These are phyloP conservation scores for Teratosphaeria destructans DNA, from an alignment of 2,329 filamentous ascomycete species.

Conservation along the genomic window DNA sequence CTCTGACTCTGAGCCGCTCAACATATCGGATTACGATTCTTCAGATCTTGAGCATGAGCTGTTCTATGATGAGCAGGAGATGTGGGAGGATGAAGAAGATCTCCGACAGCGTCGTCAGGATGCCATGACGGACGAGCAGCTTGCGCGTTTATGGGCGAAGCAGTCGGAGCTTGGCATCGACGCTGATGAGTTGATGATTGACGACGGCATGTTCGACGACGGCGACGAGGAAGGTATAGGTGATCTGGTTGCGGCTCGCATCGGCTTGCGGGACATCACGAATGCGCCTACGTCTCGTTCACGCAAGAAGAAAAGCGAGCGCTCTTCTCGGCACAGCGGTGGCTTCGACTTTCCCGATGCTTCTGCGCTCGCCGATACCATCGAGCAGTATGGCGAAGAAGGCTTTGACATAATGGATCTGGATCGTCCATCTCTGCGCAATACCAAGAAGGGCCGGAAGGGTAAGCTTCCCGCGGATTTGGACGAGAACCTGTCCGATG, in stretches of 20 bases:
- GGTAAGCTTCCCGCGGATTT: conserved; percentile 28
- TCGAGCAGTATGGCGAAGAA: conserved; percentile 56
- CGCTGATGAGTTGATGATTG: conserved; percentile 48
- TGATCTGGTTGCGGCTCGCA: conserved; percentile 21
- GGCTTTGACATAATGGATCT: conserved; percentile 82
- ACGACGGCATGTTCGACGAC: conserved; percentile 26
- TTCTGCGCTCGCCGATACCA: conserved; percentile 45
- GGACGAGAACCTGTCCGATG: conserved; percentile 31
- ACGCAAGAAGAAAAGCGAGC: conserved; percentile 12
- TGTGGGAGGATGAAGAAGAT: conserved; percentile 32
- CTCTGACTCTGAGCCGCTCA: conserved; percentile 29
- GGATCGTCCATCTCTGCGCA: conserved; percentile 56
- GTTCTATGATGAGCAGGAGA: conserved; percentile 23
- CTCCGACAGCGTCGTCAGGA: conserved; percentile 30
- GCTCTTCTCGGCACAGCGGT: conserved; percentile 4
- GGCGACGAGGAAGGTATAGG: conserved; percentile 15
- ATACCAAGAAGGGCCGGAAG: conserved; percentile 53
- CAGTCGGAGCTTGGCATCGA: conserved; percentile 54
- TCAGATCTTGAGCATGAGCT: conserved; percentile 26
- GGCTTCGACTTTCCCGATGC: conserved; percentile 36
- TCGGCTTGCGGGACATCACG: conserved; percentile 19
- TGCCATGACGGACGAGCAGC: conserved; percentile 47
- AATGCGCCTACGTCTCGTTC: conserved; percentile 10
- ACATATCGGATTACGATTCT: conserved; percentile 28
- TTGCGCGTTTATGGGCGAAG: conserved; percentile 51